phyloP scores from a whole-genome alignment of 148 eudicot genomes.

The Rhododendron ovatum region DNA sequence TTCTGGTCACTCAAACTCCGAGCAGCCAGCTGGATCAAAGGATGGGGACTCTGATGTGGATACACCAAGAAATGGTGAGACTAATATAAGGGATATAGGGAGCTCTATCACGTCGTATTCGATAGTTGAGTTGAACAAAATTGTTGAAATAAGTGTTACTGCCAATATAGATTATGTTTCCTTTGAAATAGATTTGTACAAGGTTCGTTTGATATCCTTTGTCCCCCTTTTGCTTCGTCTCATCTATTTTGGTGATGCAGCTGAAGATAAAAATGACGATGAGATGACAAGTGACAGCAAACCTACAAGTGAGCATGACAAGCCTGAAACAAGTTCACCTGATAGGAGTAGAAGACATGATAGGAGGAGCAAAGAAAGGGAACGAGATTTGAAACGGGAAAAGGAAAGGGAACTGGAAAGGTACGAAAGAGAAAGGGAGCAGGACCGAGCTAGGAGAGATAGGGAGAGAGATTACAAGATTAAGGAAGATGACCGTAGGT shows the following conservation, averaged over 20 bases:
- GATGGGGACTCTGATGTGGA: conserved; percentile 69
- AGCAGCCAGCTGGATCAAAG: conserved; percentile 54
- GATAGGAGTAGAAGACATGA: conserved; percentile 72
- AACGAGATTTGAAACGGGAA: conserved; percentile 65
- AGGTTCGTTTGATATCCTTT: conserved; percentile 3
- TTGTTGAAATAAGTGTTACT: background rate
- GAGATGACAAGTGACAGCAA: conserved; percentile 61
- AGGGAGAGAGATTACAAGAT: conserved; percentile 77
- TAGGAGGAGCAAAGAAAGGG: conserved; percentile 59
- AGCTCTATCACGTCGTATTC: background rate
- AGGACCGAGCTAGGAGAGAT: conserved; percentile 85
- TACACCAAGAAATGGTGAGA: conserved; percentile 48
- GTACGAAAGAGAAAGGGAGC: conserved; percentile 89
- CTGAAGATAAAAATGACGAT: conserved; percentile 70
- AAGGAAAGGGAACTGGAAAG: conserved; percentile 94
- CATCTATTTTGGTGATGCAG: conserved; percentile 23
- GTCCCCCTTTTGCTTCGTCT: background rate
- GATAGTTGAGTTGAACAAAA: background rate
- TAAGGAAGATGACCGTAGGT: conserved; percentile 80
- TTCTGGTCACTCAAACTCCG: conserved; percentile 43
- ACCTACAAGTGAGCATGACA: conserved; percentile 41
- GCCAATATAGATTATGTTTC: background rate
- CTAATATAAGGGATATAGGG: background rate
- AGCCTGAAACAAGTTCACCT: conserved; percentile 75
- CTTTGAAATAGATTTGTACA: background rate